phyloP scores from a whole-genome alignment of 1,284 basidiomycete genomes.

The Pyrrhoderma lamaoense region DNA sequence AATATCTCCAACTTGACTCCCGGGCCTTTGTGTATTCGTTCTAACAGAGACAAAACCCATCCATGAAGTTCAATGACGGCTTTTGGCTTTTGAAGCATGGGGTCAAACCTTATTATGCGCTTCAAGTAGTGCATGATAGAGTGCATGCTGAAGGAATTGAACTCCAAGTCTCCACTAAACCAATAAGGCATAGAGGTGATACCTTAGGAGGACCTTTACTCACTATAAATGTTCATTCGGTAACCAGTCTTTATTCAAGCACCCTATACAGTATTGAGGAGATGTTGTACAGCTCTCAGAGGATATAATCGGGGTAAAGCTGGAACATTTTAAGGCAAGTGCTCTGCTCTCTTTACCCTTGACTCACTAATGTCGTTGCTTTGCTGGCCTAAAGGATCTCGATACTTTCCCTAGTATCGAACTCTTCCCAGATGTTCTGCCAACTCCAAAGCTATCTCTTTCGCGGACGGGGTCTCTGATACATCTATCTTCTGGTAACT shows the following conservation, averaged over 20 bases:
- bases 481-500: conserved; percentile 36
- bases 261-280: conserved; percentile 35
- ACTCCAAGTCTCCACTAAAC: conserved; percentile 56
- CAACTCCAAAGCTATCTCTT: conserved; percentile 38
- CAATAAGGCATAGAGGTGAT: conserved; percentile 61
- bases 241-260: too few species aligned
- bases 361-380: too few species aligned
- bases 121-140: conserved; percentile 44
- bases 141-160: conserved; percentile 42
- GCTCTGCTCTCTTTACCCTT: too few species aligned
- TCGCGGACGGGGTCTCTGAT: conserved; percentile 32
- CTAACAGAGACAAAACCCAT: neutral
- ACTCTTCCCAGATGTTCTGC: conserved; percentile 54
- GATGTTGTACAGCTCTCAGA: conserved; percentile 56
- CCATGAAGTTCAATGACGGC: conserved; percentile 45
- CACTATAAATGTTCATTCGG: too few species aligned
- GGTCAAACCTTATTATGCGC: conserved; percentile 52
- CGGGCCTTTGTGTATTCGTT: neutral
- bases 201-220: conserved; percentile 50
- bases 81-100: conserved; percentile 63
- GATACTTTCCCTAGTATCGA: conserved; percentile 44
- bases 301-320: conserved; percentile 57
- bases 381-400: too few species aligned
- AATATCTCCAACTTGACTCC: too few species aligned
- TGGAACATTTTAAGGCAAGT: conserved; percentile 48